Conservation (phyloP, 2,329 filamentous ascomycete genomes). For the Epichloe sylvatica region DNA sequence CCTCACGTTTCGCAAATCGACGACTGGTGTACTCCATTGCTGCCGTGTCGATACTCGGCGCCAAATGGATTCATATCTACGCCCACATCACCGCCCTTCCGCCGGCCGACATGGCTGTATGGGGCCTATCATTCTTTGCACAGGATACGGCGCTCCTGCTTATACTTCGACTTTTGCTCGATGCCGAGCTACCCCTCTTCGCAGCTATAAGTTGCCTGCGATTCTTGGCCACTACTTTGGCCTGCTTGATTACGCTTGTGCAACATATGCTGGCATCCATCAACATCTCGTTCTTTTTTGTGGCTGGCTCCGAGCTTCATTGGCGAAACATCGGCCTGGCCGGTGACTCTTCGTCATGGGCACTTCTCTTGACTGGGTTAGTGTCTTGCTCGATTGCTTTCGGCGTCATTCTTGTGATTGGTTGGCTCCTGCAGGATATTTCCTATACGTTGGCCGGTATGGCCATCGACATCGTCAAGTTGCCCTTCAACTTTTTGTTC, state of each 20-base stretch:
- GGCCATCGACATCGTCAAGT: conserved; percentile 10
- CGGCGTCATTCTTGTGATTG: conserved; percentile 5
- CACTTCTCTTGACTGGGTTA: conserved; percentile 14
- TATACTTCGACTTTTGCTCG: conserved; percentile 18
- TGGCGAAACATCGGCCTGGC: conserved; percentile 17
- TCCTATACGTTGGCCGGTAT: conserved; percentile 10
- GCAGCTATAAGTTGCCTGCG: conserved; percentile 11
- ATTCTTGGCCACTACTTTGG: conserved; percentile 6
- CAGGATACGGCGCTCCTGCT: conserved; percentile 21
- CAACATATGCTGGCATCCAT: conserved; percentile 11
- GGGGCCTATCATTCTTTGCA: conserved; percentile 21
- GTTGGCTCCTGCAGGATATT: conserved; percentile 12
- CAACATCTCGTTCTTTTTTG: conserved; percentile 19
- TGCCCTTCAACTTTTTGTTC: conserved; percentile 7
- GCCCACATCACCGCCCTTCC: conserved; percentile 19
- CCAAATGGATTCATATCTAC: conserved; percentile 20
- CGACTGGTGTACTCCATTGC: conserved; percentile 20
- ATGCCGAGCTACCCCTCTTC: conserved; percentile 7
- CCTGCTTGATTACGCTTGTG: conserved; percentile 12
- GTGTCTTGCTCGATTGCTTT: conserved; percentile 9
- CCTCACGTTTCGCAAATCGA: conserved; percentile 14
- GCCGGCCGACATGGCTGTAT: conserved; percentile 15
- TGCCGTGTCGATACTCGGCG: conserved; percentile 16
- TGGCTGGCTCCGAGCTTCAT: conserved; percentile 16
- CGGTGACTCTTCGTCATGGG: conserved; percentile 12